Evolutionary conservation across 495 filamentous ascomycete species (phyloP).

Genomic region (Penicillium verhagenii): DNA sequence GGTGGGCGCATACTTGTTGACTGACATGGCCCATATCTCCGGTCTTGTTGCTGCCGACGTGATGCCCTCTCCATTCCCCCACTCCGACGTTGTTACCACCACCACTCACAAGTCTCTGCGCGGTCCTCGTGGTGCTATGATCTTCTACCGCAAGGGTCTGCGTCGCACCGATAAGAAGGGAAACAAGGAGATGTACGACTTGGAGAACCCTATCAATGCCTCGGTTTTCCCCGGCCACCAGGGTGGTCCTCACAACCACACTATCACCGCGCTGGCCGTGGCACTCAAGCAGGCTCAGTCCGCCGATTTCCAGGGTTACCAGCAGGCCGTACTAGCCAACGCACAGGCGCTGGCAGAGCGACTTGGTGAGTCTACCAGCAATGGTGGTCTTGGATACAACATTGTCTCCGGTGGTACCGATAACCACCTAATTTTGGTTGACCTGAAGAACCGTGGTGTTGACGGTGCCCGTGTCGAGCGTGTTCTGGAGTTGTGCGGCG

Average conservation of each 20-base stretch:
- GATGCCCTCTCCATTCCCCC: slow-evolving; percentile 80
- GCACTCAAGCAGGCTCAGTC: slow-evolving; percentile 91
- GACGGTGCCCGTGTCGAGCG: slow-evolving; percentile 95
- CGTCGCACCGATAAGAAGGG: slow-evolving; percentile 86
- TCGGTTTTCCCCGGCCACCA: slow-evolving; percentile 99
- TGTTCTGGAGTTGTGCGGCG: slow-evolving; percentile 88
- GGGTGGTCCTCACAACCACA: slow-evolving; percentile 98
- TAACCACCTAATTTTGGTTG: slow-evolving; percentile 94
- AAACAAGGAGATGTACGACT: slow-evolving; percentile 78
- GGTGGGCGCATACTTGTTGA: slow-evolving; percentile 86
- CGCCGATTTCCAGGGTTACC: slow-evolving; percentile 85
- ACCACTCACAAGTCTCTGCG: slow-evolving; percentile 97
- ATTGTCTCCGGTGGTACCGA: slow-evolving; percentile 93
- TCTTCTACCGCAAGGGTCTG: slow-evolving; percentile 94
- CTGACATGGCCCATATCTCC: slow-evolving; percentile 98
- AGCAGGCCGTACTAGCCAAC: slow-evolving; percentile 82
- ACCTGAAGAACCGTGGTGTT: slow-evolving; percentile 85
- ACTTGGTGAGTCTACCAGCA: slow-evolving; percentile 68
- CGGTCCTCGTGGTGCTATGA: slow-evolving; percentile 93
- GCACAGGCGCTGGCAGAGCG: slow-evolving; percentile 79
- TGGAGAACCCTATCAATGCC: slow-evolving; percentile 90
- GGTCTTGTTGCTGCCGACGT: slow-evolving; percentile 90
- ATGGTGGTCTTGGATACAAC: slow-evolving; percentile 79
- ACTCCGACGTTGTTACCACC: slow-evolving; percentile 95
- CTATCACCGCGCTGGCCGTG: slow-evolving; percentile 91